A percentile compares a stretch with the other conserved stretches of the same genome.
phyloP scores from a whole-genome alignment of 441 rosid species.

The Metrosideros polymorpha region DNA sequence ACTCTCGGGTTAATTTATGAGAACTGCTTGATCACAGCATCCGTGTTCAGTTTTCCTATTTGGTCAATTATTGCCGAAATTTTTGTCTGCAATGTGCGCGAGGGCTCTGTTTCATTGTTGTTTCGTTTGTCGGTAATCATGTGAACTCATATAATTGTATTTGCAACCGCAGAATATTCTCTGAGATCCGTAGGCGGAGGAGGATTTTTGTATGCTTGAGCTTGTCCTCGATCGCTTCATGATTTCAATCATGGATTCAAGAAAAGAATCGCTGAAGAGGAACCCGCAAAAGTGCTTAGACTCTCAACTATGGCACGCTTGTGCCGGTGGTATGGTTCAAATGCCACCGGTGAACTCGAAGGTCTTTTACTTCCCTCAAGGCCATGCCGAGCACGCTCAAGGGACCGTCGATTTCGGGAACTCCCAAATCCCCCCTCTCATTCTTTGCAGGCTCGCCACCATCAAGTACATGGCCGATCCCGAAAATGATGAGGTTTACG shows the following conservation, averaged over 20 bases:
- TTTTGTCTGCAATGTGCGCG: not conserved
- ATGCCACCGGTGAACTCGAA: constrained; percentile 71
- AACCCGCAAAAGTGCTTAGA: constrained; percentile 57
- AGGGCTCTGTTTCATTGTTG: not conserved
- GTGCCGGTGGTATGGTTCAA: constrained; percentile 97
- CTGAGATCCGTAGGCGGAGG: not conserved
- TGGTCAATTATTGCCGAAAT: not conserved
- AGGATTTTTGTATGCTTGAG: not conserved
- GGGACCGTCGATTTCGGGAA: constrained; percentile 49
- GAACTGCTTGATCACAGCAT: not conserved
- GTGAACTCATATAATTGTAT: not conserved
- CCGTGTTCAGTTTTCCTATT: not conserved
- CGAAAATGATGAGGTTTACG: constrained; percentile 89
- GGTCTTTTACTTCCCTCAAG: constrained; percentile 90
- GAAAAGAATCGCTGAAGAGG: constrained; percentile 10
- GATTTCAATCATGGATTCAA: not conserved
- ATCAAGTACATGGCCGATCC: constrained; percentile 77
- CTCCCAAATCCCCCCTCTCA: constrained; percentile 35
- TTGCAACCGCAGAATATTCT: not conserved
- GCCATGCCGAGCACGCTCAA: constrained; percentile 84
- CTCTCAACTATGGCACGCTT: constrained; percentile 96
- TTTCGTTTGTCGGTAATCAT: not conserved
- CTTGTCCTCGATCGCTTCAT: not conserved
- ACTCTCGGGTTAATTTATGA: not conserved
- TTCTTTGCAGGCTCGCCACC: constrained; percentile 55